These are phyloP conservation scores for Amanita pseudoporphyria DNA, from an alignment of 768 basidiomycete genomes.

Conservation along the genomic window DNA sequence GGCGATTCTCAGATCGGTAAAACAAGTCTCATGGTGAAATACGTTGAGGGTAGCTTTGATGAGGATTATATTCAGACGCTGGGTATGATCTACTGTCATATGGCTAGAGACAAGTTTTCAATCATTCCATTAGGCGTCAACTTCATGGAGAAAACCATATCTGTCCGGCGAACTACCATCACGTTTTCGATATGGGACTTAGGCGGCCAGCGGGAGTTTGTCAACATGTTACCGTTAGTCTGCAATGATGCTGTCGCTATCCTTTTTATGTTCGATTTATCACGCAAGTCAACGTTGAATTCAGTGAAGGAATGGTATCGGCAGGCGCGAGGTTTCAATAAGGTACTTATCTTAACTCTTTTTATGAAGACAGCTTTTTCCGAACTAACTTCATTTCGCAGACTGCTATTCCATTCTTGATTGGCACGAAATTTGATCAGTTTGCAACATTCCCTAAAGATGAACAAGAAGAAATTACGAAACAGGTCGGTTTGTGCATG, in stretches of 20 bases:
- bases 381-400: conserved; percentile 20
- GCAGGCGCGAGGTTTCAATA: conserved; percentile 98
- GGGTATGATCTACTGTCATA: conserved; percentile 37
- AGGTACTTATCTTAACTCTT: conserved; percentile 41
- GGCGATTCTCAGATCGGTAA: conserved; percentile 99
- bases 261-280: conserved; percentile 99
- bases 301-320: conserved; percentile 99
- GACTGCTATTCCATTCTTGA: conserved; percentile 98
- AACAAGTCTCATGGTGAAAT: conserved; percentile 99
- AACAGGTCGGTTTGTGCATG: conserved; percentile 52
- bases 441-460: conserved; percentile 94
- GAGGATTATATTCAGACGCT: conserved; percentile 99
- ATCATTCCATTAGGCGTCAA: conserved; percentile 64
- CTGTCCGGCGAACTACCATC: conserved; percentile 95
- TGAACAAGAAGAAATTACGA: conserved; percentile 99
- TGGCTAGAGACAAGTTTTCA: conserved; percentile 4
- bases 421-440: conserved; percentile 97
- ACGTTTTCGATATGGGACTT: conserved; percentile 99
- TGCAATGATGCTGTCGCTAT: conserved; percentile 99
- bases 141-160: conserved; percentile 99
- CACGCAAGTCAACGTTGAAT: conserved; percentile 94
- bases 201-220: conserved; percentile 96
- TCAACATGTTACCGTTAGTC: conserved; percentile 96
- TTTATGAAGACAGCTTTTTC: not conserved
- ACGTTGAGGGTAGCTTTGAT: conserved; percentile 97